A percentile compares a stretch with the other conserved stretches of the same genome.
Conservation (phyloP, 768 basidiomycete species). For the Podaxis carcinomalis region DNA sequence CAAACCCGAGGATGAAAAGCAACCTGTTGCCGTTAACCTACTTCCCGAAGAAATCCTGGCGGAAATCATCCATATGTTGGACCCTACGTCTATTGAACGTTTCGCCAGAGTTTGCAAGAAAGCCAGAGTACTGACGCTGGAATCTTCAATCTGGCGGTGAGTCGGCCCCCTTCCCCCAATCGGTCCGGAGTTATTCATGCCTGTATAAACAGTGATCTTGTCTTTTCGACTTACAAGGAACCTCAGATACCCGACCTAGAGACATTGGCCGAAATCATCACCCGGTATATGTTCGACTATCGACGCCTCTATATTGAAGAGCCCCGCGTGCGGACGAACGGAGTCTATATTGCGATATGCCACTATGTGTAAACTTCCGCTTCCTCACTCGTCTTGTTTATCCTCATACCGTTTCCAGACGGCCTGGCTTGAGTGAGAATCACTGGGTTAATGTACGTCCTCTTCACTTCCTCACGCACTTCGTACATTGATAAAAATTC, state of each 20-base stretch:
- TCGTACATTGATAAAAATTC: conserved; percentile 7
- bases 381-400: conserved; percentile 2
- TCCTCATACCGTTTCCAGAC: conserved; percentile 34
- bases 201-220: conserved; percentile 49
- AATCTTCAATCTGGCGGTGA: conserved; percentile 74
- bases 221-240: conserved; percentile 61
- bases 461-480: conserved; percentile 1
- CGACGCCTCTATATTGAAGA: conserved; percentile 79
- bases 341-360: conserved; percentile 89
- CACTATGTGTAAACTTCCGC: conserved; percentile 68
- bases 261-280: conserved; percentile 43
- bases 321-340: conserved; percentile 80
- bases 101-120: conserved; percentile 74
- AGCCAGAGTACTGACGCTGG: conserved; percentile 68
- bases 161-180: conserved; percentile 12
- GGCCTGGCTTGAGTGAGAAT: conserved; percentile 76
- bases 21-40: conserved; percentile 46
- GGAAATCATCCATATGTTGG: conserved; percentile 60
- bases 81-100: conserved; percentile 66
- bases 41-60: conserved; percentile 80
- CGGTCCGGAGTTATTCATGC: neutral
- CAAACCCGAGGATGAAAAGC: conserved; percentile 63
- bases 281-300: conserved; percentile 58
- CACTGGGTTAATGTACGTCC: conserved; percentile 78
- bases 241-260: conserved; percentile 66